Conservation (phyloP, 495 filamentous ascomycete species). For the Xylaria sp. region DNA sequence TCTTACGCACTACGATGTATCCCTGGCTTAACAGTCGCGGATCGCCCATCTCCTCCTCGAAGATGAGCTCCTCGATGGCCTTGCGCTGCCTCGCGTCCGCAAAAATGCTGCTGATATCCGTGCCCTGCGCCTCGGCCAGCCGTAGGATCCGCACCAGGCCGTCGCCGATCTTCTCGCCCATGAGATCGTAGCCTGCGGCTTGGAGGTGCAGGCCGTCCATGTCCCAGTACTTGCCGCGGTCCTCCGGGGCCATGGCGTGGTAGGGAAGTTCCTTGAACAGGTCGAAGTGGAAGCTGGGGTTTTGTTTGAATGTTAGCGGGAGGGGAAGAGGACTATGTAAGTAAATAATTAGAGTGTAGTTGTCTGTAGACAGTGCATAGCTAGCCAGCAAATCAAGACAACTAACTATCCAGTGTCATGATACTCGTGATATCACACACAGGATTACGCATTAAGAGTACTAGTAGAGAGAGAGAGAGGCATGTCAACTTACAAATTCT, state of each 20-base stretch:
- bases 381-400: not conserved
- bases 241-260: constrained; percentile 50
- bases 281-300: constrained; percentile 58
- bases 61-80: constrained; percentile 47
- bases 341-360: not conserved
- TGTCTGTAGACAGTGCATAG: not conserved
- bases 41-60: constrained; percentile 52
- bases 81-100: constrained; percentile 38
- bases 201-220: constrained; percentile 67
- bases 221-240: constrained; percentile 60
- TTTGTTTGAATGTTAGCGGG: not conserved
- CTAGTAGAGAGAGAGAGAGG: not conserved
- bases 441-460: not conserved
- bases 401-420: not conserved
- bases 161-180: constrained; percentile 61
- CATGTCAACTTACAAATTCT: constrained; percentile 54
- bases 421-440: not conserved
- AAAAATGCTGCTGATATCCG: constrained; percentile 35
- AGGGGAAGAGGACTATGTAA: not conserved
- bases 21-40: constrained; percentile 49
- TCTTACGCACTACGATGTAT: constrained; percentile 53
- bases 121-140: constrained; percentile 42
- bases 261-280: constrained; percentile 60
- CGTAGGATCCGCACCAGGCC: constrained; percentile 52
- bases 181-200: constrained; percentile 62